Conservation (phyloP, 495 filamentous ascomycete genomes). For the Articulospora tetracladia region DNA sequence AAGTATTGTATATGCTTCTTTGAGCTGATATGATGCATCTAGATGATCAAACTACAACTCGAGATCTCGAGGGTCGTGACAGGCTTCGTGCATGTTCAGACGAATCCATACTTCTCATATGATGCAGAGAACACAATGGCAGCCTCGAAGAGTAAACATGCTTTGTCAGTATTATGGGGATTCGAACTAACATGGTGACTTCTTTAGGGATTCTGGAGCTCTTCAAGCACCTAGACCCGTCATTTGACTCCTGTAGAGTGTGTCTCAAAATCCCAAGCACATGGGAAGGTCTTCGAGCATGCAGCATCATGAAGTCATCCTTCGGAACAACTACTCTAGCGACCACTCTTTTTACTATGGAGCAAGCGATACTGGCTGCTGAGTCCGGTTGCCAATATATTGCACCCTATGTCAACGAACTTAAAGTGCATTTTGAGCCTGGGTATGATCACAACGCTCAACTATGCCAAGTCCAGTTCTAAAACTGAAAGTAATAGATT, state of each 20-base stretch:
- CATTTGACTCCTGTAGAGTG: conserved; percentile 44
- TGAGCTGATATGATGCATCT: neutral
- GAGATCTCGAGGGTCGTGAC: conserved; percentile 46
- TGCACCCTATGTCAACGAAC: conserved; percentile 61
- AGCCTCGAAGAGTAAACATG: conserved; percentile 43
- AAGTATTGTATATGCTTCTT: neutral
- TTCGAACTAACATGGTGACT: neutral
- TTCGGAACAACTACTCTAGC: conserved; percentile 51
- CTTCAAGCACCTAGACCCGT: conserved; percentile 43
- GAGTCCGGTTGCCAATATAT: conserved; percentile 56
- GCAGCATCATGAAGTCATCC: conserved; percentile 45
- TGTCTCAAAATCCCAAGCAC: conserved; percentile 63
- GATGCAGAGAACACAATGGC: conserved; percentile 47
- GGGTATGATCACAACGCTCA: conserved; percentile 32
- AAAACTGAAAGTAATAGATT: conserved; percentile 33
- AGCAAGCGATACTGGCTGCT: conserved; percentile 53
- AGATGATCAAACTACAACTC: conserved; percentile 53
- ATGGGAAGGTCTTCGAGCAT: conserved; percentile 62
- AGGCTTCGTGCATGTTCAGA: conserved; percentile 57
- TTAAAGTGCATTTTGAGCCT: conserved; percentile 56
- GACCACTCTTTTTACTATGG: conserved; percentile 57
- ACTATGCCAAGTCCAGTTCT: neutral
- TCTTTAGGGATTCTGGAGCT: conserved; percentile 42
- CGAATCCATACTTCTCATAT: conserved; percentile 55
- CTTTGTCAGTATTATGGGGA: neutral